Conservation (phyloP, 2,329 filamentous ascomycete genomes). For the Hypoxylon sp. region DNA sequence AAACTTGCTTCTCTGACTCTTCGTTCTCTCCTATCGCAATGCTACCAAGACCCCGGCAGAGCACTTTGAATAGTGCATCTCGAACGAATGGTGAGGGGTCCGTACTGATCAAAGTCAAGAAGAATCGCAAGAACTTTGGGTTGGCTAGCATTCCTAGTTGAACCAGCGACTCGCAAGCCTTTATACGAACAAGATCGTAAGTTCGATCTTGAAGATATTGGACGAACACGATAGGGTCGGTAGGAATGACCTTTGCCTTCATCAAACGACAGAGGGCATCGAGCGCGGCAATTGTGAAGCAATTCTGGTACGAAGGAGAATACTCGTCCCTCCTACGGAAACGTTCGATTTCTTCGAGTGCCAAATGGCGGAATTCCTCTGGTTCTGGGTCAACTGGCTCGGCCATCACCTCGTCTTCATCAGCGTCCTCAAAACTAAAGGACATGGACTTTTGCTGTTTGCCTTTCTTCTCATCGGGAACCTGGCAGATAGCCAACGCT, state of each 20-base stretch:
- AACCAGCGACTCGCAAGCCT: constrained; percentile 74
- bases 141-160: constrained; percentile 74
- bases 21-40: constrained; percentile 74
- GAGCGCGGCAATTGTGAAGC: constrained; percentile 74
- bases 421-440: constrained; percentile 60
- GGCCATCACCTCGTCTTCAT: constrained; percentile 60
- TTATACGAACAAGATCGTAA: constrained; percentile 73
- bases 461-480: constrained; percentile 61
- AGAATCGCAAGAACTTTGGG: constrained; percentile 67
- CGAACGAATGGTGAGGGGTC: constrained; percentile 76
- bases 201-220: constrained; percentile 77
- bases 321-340: constrained; percentile 78
- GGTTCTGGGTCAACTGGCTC: constrained; percentile 60
- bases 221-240: constrained; percentile 69
- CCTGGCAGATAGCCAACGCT: constrained; percentile 70
- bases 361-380: constrained; percentile 65
- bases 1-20: constrained; percentile 50
- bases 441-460: constrained; percentile 60
- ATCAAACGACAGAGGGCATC: constrained; percentile 74
- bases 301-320: constrained; percentile 77
- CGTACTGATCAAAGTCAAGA: constrained; percentile 71
- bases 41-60: constrained; percentile 72
- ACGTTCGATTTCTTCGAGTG: constrained; percentile 75
- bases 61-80: constrained; percentile 70
- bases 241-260: constrained; percentile 73